Evolutionary conservation across 352 stramenopile genomes (phyloP).

Genomic region (Globisporangium ultimum): DNA sequence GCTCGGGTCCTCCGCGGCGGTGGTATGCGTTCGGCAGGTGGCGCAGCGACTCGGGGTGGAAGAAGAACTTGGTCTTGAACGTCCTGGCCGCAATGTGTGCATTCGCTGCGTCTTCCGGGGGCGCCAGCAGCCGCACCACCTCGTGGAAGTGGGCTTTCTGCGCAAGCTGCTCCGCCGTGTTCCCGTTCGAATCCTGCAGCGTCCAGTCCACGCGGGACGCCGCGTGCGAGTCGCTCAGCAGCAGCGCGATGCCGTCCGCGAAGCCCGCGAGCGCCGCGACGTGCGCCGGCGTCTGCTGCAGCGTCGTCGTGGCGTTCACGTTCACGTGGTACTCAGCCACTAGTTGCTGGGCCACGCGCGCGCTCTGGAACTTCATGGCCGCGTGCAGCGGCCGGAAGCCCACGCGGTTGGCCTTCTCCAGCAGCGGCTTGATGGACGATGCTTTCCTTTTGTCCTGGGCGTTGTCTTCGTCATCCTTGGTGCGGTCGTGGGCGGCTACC

Average conservation of each 20-base stretch:
- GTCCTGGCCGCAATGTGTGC: no score
- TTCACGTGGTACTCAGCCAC: constrained; percentile 41
- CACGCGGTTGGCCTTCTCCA: constrained; percentile 63
- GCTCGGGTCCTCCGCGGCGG: constrained; percentile 55
- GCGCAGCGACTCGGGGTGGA: constrained; percentile 65
- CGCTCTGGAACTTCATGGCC: constrained; percentile 61
- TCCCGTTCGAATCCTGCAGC: constrained; percentile 41
- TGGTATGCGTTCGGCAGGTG: constrained; percentile 79
- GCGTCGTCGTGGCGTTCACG: constrained; percentile 39
- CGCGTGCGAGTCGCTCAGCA: constrained; percentile 29
- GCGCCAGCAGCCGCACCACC: constrained; percentile 25
- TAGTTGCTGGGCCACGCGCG: constrained; percentile 20
- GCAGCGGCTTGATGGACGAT: constrained; percentile 27
- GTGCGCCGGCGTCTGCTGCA: constrained; percentile 66
- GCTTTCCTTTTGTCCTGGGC: not conserved
- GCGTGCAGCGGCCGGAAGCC: constrained; percentile 62
- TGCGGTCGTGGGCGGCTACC: constrained; percentile 10
- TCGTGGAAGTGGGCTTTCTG: constrained; percentile 31
- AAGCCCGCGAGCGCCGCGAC: constrained; percentile 55
- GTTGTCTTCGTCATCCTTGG: not conserved
- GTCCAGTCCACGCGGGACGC: constrained; percentile 21
- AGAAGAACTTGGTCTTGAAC: constrained; percentile 58
- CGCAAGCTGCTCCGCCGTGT: constrained; percentile 49
- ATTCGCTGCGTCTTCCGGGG: constrained; percentile 2
- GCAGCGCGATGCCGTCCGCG: constrained; percentile 33